These are phyloP conservation scores for Raphanus sativus DNA, from an alignment of 345 rosid genomes.

Conservation along the genomic window DNA sequence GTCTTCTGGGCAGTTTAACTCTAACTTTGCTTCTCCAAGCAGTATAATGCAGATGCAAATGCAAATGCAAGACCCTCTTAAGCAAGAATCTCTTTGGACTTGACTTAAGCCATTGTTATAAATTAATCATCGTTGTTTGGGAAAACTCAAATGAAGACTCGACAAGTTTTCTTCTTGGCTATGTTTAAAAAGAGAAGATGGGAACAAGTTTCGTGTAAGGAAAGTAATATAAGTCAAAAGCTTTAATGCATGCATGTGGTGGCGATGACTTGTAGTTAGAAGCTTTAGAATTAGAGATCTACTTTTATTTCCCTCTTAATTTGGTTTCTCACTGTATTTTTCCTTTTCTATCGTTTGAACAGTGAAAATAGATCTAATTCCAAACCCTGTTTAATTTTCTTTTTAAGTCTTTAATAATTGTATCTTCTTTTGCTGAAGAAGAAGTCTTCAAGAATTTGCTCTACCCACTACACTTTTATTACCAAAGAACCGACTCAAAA, in stretches of 20 bases:
- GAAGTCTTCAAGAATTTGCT: constrained; percentile 15
- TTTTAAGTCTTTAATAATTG: not conserved
- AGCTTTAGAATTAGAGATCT: constrained; percentile 23
- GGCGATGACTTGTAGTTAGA: constrained; percentile 30
- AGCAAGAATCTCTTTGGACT: constrained; percentile 77
- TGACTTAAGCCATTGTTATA: constrained; percentile 19
- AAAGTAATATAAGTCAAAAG: constrained; percentile 41
- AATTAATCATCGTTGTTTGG: not conserved
- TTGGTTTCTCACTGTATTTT: constrained; percentile 17
- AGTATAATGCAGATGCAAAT: constrained; percentile 46
- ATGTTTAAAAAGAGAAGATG: constrained; percentile 20
- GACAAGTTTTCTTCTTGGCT: constrained; percentile 35
- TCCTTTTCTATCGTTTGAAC: constrained; percentile 27
- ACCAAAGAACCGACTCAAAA: constrained; percentile 11
- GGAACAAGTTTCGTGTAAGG: constrained; percentile 39
- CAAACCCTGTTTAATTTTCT: not conserved
- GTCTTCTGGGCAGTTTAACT: constrained; percentile 43
- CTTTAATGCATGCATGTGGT: constrained; percentile 43
- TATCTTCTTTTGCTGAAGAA: not conserved
- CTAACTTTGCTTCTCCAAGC: constrained; percentile 58
- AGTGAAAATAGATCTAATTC: constrained; percentile 35
- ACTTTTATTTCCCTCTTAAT: constrained; percentile 18
- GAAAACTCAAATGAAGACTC: constrained; percentile 9
- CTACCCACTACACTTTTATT: not conserved
- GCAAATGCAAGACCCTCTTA: constrained; percentile 63